These are phyloP conservation scores for Cyberlindnera japonica DNA, from an alignment of 805 yeast genomes.

Conservation along the genomic window DNA sequence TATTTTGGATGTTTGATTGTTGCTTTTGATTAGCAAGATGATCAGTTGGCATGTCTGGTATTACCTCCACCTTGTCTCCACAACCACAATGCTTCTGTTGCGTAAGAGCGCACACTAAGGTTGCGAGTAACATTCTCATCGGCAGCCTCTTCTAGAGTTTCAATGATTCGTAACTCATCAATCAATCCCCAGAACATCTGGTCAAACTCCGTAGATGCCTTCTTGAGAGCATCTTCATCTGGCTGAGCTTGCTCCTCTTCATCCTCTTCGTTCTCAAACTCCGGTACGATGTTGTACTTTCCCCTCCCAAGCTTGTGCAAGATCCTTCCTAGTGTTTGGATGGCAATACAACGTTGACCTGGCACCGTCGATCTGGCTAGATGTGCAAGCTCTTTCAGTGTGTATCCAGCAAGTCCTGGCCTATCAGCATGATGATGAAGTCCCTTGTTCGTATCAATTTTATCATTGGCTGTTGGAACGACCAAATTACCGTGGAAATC, in stretches of 20 bases:
- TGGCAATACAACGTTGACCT: constrained; percentile 83
- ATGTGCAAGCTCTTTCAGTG: constrained; percentile 76
- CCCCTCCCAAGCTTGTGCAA: constrained; percentile 72
- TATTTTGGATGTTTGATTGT: no score
- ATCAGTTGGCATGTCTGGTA: constrained; percentile 26
- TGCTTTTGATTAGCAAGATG: no score
- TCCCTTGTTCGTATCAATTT: constrained; percentile 55
- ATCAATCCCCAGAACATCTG: constrained; percentile 67
- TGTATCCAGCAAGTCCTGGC: constrained; percentile 91
- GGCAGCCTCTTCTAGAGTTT: constrained; percentile 62
- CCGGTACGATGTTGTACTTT: constrained; percentile 50
- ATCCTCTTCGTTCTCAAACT: constrained; percentile 30
- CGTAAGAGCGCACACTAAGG: constrained; percentile 74
- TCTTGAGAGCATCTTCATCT: constrained; percentile 33
- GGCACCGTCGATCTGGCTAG: constrained; percentile 74
- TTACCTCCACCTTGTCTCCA: constrained; percentile 59
- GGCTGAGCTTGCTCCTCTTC: constrained; percentile 24
- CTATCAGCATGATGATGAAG: constrained; percentile 89
- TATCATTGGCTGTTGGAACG: constrained; percentile 47
- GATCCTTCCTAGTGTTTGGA: constrained; percentile 83
- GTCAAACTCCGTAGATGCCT: constrained; percentile 32
- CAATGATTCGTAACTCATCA: constrained; percentile 57
- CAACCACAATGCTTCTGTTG: constrained; percentile 87
- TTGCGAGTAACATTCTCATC: constrained; percentile 61
- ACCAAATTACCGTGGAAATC: constrained; percentile 83